Conservation (phyloP, 306 rosid genomes). For the Sphenostylis stenocarpa region DNA sequence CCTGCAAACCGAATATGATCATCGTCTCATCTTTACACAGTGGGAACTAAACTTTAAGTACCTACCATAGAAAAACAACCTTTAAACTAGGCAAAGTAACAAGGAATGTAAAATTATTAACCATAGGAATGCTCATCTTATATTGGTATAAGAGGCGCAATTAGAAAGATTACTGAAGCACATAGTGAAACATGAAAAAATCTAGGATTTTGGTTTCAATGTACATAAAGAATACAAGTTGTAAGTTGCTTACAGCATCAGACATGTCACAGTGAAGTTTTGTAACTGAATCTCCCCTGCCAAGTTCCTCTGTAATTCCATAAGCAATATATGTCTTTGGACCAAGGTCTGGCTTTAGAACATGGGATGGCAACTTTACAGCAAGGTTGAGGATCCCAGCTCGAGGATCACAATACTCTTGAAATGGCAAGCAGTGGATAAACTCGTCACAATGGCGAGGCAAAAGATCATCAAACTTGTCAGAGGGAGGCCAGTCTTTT, state of each 20-base stretch:
- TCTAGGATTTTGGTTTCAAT: not conserved
- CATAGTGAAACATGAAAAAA: no score
- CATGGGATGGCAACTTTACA: conserved; percentile 62
- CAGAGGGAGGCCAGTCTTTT: conserved; percentile 92
- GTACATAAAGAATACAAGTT: not conserved
- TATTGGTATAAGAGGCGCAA: no score
- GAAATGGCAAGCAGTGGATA: conserved; percentile 68
- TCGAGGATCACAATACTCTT: conserved; percentile 73
- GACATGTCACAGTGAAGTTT: conserved; percentile 86
- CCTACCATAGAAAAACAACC: no score
- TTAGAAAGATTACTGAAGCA: no score
- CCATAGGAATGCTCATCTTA: not conserved
- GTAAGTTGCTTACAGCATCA: conserved; percentile 56
- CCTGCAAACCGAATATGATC: no score
- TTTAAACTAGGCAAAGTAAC: no score
- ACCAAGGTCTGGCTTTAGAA: conserved; percentile 80
- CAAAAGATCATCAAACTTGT: conserved; percentile 68
- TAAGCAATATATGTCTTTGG: conserved; percentile 84
- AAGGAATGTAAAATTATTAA: not conserved
- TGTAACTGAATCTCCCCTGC: conserved; percentile 86
- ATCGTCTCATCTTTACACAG: no score
- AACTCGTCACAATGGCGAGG: conserved; percentile 87
- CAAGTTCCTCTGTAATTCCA: conserved; percentile 71
- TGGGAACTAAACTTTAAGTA: no score
- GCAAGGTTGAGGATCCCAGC: conserved; percentile 75